Conservation (phyloP, 2,329 filamentous ascomycete genomes). For the Trichoderma gracile region DNA sequence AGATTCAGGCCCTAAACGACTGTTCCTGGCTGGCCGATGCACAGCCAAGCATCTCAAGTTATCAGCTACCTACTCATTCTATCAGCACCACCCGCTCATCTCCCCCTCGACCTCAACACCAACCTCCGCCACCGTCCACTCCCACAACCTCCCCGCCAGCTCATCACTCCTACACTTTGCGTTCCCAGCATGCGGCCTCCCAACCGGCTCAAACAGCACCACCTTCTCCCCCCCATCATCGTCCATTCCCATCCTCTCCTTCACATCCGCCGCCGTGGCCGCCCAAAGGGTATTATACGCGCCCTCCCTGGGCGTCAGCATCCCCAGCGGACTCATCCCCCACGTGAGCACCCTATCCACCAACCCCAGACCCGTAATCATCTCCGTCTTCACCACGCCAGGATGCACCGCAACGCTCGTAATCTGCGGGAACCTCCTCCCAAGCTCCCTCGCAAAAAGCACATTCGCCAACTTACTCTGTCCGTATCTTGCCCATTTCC, state of each 20-base stretch:
- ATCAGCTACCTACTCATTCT: neutral
- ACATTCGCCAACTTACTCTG: constrained; percentile 39
- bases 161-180: constrained; percentile 33
- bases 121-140: constrained; percentile 40
- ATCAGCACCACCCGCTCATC: neutral
- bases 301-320: constrained; percentile 28
- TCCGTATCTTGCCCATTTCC: constrained; percentile 33
- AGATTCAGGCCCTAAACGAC: neutral
- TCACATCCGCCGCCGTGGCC: constrained; percentile 12
- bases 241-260: constrained; percentile 15
- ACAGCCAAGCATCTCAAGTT: neutral
- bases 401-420: constrained; percentile 35
- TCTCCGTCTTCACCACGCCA: constrained; percentile 35
- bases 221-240: constrained; percentile 34
- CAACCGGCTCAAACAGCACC: constrained; percentile 40
- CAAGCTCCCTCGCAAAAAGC: constrained; percentile 35
- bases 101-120: neutral
- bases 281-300: constrained; percentile 21
- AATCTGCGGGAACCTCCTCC: constrained; percentile 31
- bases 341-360: constrained; percentile 1
- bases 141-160: constrained; percentile 38
- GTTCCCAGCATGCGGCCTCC: constrained; percentile 27
- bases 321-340: neutral
- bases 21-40: neutral
- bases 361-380: constrained; percentile 27